Conservation (phyloP, 192 early-diverging fungal species). For the Chytriomyces hyalinus region DNA sequence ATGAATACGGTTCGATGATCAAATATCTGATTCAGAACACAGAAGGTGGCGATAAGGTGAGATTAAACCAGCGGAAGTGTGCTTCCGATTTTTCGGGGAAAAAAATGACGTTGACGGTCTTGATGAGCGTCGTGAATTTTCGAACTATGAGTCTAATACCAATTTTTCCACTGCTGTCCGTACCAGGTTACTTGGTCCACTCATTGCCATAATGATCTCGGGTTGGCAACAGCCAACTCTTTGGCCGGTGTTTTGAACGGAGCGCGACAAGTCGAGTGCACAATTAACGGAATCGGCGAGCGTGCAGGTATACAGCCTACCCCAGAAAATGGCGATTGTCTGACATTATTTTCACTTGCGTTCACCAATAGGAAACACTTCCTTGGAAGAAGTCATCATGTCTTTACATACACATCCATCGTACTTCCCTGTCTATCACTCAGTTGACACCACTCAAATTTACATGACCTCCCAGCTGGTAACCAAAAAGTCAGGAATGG, state of each 20-base stretch:
- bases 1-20: slow-evolving; percentile 88
- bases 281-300: slow-evolving; percentile 98
- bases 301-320: slow-evolving; percentile 70
- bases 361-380: slow-evolving; percentile 77
- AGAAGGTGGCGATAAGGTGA: slow-evolving; percentile 67
- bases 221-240: slow-evolving; percentile 95
- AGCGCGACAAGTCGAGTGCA: slow-evolving; percentile 94
- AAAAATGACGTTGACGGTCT: background rate
- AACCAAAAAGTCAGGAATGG: slow-evolving; percentile 86
- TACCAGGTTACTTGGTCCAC: slow-evolving; percentile 79
- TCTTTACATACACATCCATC: slow-evolving; percentile 90
- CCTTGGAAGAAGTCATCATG: slow-evolving; percentile 96
- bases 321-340: background rate
- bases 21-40: slow-evolving; percentile 80
- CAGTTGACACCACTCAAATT: slow-evolving; percentile 87
- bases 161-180: no score
- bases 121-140: background rate
- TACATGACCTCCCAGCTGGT: slow-evolving; percentile 90
- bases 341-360: background rate
- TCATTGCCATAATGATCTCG: slow-evolving; percentile 98
- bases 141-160: background rate
- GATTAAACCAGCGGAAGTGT: background rate
- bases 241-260: slow-evolving; percentile 88
- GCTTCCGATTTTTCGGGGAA: background rate
- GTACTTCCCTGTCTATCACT: slow-evolving; percentile 86